Base-by-base conservation (phyloP, 495 filamentous ascomycete species). In the Terfezia boudieri region DNA sequence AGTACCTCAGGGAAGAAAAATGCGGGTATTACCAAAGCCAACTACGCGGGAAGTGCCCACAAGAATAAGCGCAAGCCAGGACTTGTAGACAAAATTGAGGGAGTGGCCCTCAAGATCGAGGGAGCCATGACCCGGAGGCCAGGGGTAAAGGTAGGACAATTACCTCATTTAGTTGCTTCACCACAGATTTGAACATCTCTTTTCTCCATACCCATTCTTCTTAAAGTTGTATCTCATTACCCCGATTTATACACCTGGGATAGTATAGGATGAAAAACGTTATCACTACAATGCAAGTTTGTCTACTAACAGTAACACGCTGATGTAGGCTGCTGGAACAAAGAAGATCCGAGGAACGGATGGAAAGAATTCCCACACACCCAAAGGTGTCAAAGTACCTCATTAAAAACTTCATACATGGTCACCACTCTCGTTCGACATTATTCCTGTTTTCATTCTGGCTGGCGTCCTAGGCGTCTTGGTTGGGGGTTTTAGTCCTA, bases 301-400 rank as follows among this genome's bases (percentile, higher is more conserved):
- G 26, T 32, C 26, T 7, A 32, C 26, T 32, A 32, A 32, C 26
- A 4, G 26, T 32, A 32, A 32, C 0, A 32, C 26, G 0, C 26
- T 32, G 26, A 8, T 59, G 57, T 56, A 67, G 56, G 66, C 64
- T 12, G 66, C 66, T 12, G 66, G 66, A 0, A 68, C 66, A 9
- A 59, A 67, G 53, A 61, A 68, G 55, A 59, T 68, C 49, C 60
- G 59, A 52, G 66, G 66, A 0, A 68, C 66, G 11, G 66, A 68
- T 36, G 66, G 66, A 48, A 68, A 68, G 52, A 59, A 59, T 46
- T 46, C 41, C 12, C 4, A 14, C 41, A 14, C 41, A 6, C 17
- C 41, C 8, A 4, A 32, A 32, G 26, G 26, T 32, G 26, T 32
- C 26, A 32, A 32, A 32, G 26, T 32, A 32, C 26, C 26, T 32